phyloP scores from a whole-genome alignment of 2,329 filamentous ascomycete species.

The Trichoderma sp. region DNA sequence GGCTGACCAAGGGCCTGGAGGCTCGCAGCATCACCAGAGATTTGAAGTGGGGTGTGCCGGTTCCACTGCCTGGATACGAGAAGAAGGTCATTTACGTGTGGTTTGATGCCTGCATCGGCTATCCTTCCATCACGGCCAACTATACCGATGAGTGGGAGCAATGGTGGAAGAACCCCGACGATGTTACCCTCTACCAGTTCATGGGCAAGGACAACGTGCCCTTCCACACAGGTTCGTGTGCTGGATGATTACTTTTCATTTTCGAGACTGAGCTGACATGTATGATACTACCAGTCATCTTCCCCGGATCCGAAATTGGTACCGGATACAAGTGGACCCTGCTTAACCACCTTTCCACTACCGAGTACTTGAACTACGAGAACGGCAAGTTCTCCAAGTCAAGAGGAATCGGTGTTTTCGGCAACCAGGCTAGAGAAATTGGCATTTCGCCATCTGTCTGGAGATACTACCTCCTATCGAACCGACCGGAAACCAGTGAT shows the following conservation, averaged over 20 bases:
- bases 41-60: slow-evolving; percentile 79
- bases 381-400: slow-evolving; percentile 93
- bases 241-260: not conserved
- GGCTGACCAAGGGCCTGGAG: slow-evolving; percentile 82
- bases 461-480: slow-evolving; percentile 86
- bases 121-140: slow-evolving; percentile 90
- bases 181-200: slow-evolving; percentile 90
- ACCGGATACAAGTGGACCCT: slow-evolving; percentile 86
- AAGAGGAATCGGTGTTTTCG: slow-evolving; percentile 85
- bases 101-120: slow-evolving; percentile 93
- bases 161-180: slow-evolving; percentile 90
- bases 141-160: slow-evolving; percentile 88
- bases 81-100: slow-evolving; percentile 84
- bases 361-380: slow-evolving; percentile 85
- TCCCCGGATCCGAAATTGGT: slow-evolving; percentile 83
- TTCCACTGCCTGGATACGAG: slow-evolving; percentile 53
- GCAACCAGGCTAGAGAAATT: slow-evolving; percentile 83
- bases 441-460: slow-evolving; percentile 86
- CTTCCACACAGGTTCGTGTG: slow-evolving; percentile 64
- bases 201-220: slow-evolving; percentile 77
- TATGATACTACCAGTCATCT: slow-evolving; percentile 53
- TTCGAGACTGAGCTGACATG: not conserved
- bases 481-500: slow-evolving; percentile 82
- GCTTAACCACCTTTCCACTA: slow-evolving; percentile 84
- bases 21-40: slow-evolving; percentile 89